Base-by-base conservation (phyloP, 768 basidiomycete genomes). In the Trametes villosa region DNA sequence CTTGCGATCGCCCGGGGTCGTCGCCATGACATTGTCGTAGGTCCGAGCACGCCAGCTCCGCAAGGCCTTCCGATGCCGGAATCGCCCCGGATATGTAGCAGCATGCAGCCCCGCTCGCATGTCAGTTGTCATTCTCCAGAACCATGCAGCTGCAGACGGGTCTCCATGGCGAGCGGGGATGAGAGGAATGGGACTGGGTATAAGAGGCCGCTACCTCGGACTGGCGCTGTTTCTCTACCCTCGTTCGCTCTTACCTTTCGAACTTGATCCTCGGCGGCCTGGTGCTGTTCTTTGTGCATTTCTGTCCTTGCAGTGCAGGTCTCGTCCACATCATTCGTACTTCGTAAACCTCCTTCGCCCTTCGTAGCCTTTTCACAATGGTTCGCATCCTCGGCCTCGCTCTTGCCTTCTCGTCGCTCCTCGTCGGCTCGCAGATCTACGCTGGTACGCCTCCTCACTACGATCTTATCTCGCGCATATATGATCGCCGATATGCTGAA, bases 341-440 rank as follows among this genome's bases (percentile, higher is more conserved):
- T 4, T 38, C 34, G 9, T 22, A 26, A 24, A 11, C 22, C 9
- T 27, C 45, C 2, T 15, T 44, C 42, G 17, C 22, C 20, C 20
- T 44, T 5, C 42, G 3, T 7, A 29, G 20, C 33, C 15, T 22
- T 15, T 33, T 22, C 56, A 46, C 7, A 1, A 62, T 62, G 60
- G 41, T 59, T 17, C 53, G 52, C 52, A 9, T 63, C 41, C 38
- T 59, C 29, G 57, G 53, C 15, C 29, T 59, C 53, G 36, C 53
- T 34, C 31, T 63, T 34, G 57, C 52, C 15, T 50, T 59, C 57
- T 41, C 48, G 29, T 63, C 38, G 24, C 41, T 63, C 62, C 48
- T 63, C 53, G 52, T 48, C 9, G 53, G 57, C 41, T 54, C 62
- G 26, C 57, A 59, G 34, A 50, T 63, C 47, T 51, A 49, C 45